Conservation (phyloP, 768 basidiomycete species). For the Boletus sp. region DNA sequence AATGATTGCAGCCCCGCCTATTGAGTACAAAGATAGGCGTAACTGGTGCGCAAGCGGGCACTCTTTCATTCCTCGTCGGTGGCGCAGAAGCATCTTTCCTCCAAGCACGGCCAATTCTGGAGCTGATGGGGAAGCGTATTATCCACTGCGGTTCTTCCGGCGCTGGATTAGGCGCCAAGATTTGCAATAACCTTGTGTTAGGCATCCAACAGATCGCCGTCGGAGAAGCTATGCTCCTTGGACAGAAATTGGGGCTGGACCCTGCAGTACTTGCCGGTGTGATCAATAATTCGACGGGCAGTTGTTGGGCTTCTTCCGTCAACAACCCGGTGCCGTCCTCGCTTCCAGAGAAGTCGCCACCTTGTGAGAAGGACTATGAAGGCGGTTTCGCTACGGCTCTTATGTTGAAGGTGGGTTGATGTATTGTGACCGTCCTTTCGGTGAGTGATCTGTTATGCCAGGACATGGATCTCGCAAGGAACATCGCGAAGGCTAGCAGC, state of each 20-base stretch:
- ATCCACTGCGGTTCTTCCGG: constrained; percentile 85
- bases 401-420: constrained; percentile 69
- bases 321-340: constrained; percentile 87
- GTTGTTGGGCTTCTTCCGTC: constrained; percentile 79
- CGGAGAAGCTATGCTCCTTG: constrained; percentile 89
- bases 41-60: constrained; percentile 82
- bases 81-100: constrained; percentile 61
- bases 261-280: constrained; percentile 76
- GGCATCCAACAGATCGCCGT: constrained; percentile 82
- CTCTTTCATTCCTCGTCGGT: constrained; percentile 90
- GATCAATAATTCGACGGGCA: constrained; percentile 81
- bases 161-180: constrained; percentile 82
- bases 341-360: constrained; percentile 68
- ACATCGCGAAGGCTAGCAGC: constrained; percentile 50
- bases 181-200: constrained; percentile 82
- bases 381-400: constrained; percentile 83
- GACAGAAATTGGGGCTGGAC: constrained; percentile 76
- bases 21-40: constrained; percentile 51
- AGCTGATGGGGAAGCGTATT: constrained; percentile 76
- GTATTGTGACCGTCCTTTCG: not conserved
- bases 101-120: constrained; percentile 56
- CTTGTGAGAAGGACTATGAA: constrained; percentile 79
- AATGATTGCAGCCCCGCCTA: not conserved
- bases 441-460: constrained; percentile 30
- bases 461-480: constrained; percentile 83